Base-by-base conservation (phyloP, 768 basidiomycete genomes). In the Pisolithus tinctorius region DNA sequence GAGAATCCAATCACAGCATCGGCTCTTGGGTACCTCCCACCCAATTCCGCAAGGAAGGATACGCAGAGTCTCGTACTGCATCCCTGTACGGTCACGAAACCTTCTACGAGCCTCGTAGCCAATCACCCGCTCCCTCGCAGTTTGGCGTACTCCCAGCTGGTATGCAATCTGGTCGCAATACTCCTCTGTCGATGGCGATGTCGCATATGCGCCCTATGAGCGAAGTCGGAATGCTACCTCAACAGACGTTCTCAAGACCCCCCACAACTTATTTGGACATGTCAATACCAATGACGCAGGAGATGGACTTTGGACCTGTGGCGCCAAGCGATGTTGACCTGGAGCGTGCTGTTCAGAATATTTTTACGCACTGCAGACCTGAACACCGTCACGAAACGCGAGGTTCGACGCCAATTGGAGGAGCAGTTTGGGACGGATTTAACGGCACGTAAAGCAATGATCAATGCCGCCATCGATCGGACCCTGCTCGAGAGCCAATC, bases 1-100 rank as follows among this genome's bases (percentile, higher is more conserved):
- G 93, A 67, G 93, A 95, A 58, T 93, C 90, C 0, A 94, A 94
- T 61, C 93, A 95, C 68, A 93, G 90, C 54, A 90, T 93, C 47
- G 91, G 91, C 7, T 93, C 90, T 0, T 95, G 91, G 88, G 84
- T 86, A 9, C 91, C 92, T 31, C 89, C 88, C 1, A 71, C 72
- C 38, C 86, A 86, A 62, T 65, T 77, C 56, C 82, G 78, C 56
- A 84, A 81, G 60, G 83, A 86, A 26, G 88, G 82, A 2, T 89
- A 89, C 49, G 75, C 84, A 3, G 85, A 90, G 62, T 88, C 87
- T 4, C 82, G 77, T 14, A 83, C 88, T 7, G 84, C 81, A 2
- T 93, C 89, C 0, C 64, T 92, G 29, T 93, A 93, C 57, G 91
- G 92, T 40, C 88, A 88, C 39, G 89, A 92, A 64, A 93, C 91